A percentile compares a stretch with the other conserved stretches of the same genome.
These are phyloP conservation scores for Taiwanofungus camphoratus DNA, from an alignment of 1,284 basidiomycete genomes.

Conservation along the genomic window DNA sequence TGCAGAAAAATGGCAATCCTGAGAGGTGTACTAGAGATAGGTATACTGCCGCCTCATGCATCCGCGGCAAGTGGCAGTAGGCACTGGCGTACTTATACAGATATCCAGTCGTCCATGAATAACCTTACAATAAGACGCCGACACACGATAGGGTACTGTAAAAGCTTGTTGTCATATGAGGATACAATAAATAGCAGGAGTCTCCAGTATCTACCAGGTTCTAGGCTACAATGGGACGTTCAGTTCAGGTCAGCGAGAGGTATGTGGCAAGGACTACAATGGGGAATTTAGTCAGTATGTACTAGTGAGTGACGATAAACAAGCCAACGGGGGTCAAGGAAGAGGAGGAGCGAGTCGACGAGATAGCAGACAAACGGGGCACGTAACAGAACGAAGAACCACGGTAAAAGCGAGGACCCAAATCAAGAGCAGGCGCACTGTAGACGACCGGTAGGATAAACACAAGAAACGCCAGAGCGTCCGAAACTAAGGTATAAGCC, in stretches of 20 bases:
- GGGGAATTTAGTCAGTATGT: neutral
- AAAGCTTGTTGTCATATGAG: conserved; percentile 7
- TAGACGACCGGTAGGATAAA: neutral
- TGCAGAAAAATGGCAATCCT: too few species aligned
- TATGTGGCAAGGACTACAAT: conserved; percentile 8
- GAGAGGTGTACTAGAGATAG: too few species aligned
- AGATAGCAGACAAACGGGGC: neutral
- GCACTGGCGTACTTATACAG: too few species aligned
- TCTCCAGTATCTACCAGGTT: conserved; percentile 23
- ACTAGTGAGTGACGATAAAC: neutral
- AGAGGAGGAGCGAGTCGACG: conserved; percentile 2
- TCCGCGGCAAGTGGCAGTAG: too few species aligned
- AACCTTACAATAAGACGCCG: too few species aligned
- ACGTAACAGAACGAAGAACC: neutral
- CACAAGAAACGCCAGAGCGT: conserved; percentile 11
- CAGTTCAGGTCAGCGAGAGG: conserved; percentile 2
- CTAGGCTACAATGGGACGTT: conserved; percentile 22
- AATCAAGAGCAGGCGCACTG: neutral
- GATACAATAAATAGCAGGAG: conserved; percentile 22
- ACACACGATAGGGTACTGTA: too few species aligned
- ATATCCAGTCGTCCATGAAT: too few species aligned
- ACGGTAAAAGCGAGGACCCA: neutral
- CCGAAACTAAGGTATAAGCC: conserved; percentile 1
- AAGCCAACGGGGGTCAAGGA: neutral
- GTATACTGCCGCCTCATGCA: too few species aligned